Conservation (phyloP, 768 basidiomycete genomes). For the Collybiopsis luxurians region DNA sequence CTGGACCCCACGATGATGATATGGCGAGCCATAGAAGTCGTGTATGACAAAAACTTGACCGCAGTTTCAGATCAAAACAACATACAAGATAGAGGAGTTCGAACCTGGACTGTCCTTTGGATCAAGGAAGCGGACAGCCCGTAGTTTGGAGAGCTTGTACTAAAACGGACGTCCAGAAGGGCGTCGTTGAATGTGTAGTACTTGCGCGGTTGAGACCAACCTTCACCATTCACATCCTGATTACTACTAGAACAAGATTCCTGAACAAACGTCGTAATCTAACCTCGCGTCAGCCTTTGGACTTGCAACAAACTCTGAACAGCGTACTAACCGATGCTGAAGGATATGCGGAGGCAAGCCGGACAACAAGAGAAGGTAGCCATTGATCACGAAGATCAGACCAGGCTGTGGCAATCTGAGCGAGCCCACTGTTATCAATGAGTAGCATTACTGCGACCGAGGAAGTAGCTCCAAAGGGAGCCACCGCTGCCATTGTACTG, state of each 20-base stretch:
- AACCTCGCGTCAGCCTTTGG: not conserved
- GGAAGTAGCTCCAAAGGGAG: not conserved
- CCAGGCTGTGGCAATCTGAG: not conserved
- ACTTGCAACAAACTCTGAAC: not conserved
- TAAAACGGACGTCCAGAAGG: not conserved
- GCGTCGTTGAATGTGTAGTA: conserved; percentile 1
- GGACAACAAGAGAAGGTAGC: not conserved
- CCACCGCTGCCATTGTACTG: not conserved
- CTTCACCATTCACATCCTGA: not conserved
- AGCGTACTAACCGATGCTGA: not conserved
- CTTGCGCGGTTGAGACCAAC: not conserved
- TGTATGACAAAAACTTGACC: not conserved
- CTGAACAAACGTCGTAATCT: conserved; percentile 3
- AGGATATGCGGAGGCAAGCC: not conserved
- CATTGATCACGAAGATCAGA: conserved; percentile 8
- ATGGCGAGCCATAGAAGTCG: conserved; percentile 35
- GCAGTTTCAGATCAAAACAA: not conserved
- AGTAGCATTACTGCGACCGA: conserved; percentile 4
- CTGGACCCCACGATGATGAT: conserved; percentile 53
- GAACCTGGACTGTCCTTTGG: not conserved
- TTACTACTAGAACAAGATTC: not conserved
- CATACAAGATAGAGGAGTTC: not conserved
- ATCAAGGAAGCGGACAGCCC: conserved; percentile 1
- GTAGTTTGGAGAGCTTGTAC: not conserved
- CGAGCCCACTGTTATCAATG: conserved; percentile 2